These are phyloP conservation scores for Starmerella ratchasimensis DNA, from an alignment of 805 yeast genomes.

Conservation along the genomic window DNA sequence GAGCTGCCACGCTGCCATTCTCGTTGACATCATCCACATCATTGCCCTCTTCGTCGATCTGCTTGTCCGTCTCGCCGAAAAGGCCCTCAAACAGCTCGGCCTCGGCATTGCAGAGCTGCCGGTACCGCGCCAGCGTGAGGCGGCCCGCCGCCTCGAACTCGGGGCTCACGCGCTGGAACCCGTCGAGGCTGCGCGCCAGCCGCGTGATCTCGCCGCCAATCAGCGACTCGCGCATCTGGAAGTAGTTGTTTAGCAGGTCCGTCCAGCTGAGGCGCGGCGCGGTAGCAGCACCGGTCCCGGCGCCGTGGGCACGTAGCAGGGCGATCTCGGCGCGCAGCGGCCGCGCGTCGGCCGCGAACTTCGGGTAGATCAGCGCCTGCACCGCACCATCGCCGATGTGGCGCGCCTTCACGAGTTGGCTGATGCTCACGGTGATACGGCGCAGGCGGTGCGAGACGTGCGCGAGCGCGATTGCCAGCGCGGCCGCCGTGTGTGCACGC, in stretches of 20 bases:
- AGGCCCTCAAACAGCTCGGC: constrained; percentile 40
- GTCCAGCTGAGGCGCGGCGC: constrained; percentile 1
- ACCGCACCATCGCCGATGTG: constrained; percentile 6
- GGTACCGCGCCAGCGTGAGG: constrained; percentile 49
- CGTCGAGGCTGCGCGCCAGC: constrained; percentile 19
- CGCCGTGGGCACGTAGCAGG: constrained; percentile 7
- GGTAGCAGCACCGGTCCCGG: too few species aligned
- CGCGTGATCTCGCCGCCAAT: constrained; percentile 5
- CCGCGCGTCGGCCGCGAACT: constrained; percentile 15
- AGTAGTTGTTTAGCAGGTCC: constrained; percentile 12
- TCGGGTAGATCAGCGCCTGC: constrained; percentile 18
- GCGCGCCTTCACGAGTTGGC: constrained; percentile 1
- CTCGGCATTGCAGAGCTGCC: constrained; percentile 45
- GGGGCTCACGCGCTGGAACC: constrained; percentile 13
- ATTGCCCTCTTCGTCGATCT: too few species aligned
- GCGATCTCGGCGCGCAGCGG: constrained; percentile 6
- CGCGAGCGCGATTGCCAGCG: constrained; percentile 59
- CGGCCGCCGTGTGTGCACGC: constrained; percentile 70
- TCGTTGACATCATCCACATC: too few species aligned
- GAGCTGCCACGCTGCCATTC: too few species aligned
- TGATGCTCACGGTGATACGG: constrained; percentile 4
- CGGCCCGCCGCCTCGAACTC: constrained; percentile 21
- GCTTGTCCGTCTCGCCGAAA: constrained; percentile 30
- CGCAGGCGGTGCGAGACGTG: constrained; percentile 37
- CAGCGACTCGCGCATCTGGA: constrained; percentile 7